These are phyloP conservation scores for Rhizopogon vesiculosus DNA, from an alignment of 768 basidiomycete species.

Conservation along the genomic window DNA sequence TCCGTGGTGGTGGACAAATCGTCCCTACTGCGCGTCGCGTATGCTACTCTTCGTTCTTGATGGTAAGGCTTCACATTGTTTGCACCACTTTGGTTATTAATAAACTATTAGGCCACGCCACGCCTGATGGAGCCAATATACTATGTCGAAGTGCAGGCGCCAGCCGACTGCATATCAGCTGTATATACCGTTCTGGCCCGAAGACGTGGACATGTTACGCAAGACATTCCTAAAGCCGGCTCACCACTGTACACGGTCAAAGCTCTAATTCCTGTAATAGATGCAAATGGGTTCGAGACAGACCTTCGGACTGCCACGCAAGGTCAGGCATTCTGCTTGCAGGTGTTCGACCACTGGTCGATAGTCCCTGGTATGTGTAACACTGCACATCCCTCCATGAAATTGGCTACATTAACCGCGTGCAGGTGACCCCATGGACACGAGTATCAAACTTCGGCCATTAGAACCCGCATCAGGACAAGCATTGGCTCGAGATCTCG, in stretches of 20 bases:
- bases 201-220: conserved; percentile 97
- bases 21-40: conserved; percentile 98
- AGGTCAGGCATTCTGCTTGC: conserved; percentile 98
- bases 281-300: conserved; percentile 98
- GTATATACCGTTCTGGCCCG: conserved; percentile 99
- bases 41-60: conserved; percentile 98
- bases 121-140: conserved; percentile 96
- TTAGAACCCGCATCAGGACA: conserved; percentile 97
- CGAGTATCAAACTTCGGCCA: conserved; percentile 92
- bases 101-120: conserved; percentile 73
- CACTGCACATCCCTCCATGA: background rate
- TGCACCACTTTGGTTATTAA: conserved; percentile 1
- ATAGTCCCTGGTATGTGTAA: conserved; percentile 82
- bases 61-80: conserved; percentile 52
- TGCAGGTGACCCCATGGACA: conserved; percentile 94
- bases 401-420: background rate
- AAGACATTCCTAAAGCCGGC: conserved; percentile 96
- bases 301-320: conserved; percentile 96
- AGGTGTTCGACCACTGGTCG: conserved; percentile 98
- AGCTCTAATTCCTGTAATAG: conserved; percentile 96
- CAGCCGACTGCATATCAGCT: conserved; percentile 97
- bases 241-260: conserved; percentile 98
- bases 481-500: conserved; percentile 88
- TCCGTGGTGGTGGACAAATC: conserved; percentile 96
- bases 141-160: conserved; percentile 99